phyloP scores from a whole-genome alignment of 2,329 filamentous ascomycete species.

The Tolypocladium endophyticum region DNA sequence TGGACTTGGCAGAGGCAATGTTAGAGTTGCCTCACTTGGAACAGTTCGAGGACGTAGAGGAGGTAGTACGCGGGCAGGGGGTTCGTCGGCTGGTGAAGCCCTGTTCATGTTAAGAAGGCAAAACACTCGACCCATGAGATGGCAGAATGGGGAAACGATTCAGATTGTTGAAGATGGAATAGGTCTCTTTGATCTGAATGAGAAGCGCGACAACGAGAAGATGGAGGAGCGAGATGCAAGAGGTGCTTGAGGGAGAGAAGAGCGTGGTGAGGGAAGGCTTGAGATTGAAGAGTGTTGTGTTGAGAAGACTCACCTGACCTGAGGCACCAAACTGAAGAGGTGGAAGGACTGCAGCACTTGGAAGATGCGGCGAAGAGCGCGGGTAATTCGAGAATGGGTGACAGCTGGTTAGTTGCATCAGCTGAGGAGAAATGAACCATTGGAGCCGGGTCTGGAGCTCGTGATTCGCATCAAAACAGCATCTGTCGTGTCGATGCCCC shows the following conservation, averaged over 20 bases:
- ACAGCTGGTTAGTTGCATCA: too few species aligned
- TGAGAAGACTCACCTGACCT: neutral
- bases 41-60: neutral
- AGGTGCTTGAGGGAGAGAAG: neutral
- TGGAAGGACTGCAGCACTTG: too few species aligned
- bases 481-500: neutral
- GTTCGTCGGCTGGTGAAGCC: neutral
- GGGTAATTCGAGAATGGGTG: neutral
- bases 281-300: neutral
- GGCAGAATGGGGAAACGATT: neutral
- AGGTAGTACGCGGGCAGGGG: neutral
- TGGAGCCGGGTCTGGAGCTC: neutral
- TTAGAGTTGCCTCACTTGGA: slow-evolving; percentile 1
- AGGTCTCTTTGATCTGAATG: neutral
- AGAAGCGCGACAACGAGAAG: neutral
- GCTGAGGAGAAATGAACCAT: too few species aligned
- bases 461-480: neutral
- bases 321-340: neutral
- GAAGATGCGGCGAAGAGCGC: neutral
- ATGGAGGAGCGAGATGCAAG: neutral
- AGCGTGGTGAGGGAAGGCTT: neutral
- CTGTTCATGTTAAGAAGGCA: neutral
- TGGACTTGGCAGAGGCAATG: neutral
- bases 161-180: neutral
- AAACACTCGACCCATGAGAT: neutral